Base-by-base conservation (phyloP, 1,284 basidiomycete species). In the Leccinum griseonigrum region DNA sequence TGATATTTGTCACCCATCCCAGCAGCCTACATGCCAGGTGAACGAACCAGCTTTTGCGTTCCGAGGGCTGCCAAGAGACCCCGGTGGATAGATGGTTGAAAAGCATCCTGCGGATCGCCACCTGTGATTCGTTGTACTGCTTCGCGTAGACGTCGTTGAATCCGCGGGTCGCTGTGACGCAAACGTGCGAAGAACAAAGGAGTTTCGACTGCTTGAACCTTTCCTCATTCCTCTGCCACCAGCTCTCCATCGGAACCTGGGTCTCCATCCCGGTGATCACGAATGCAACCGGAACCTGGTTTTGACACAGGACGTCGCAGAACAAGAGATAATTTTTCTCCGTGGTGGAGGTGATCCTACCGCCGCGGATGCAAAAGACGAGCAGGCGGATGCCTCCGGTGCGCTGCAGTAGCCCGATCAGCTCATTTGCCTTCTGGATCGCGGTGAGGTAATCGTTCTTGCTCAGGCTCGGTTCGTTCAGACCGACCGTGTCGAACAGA, bases 291-390 rank as follows among this genome's bases (percentile, higher is more conserved):
- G 72, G 70, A 1, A 71, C 72, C 16, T 62, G 56, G 28, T 59
- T 56, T 52, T 72, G 68, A 13, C 72, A 74, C 3, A 71, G 52
- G 43, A 66, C 62, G n/a, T 72, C 55, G 28, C 57, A 34, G 58
- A 74, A 74, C 28, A 74, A 18, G 9, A 14, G 40, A n/a, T 74
- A 74, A 48, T 72, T 73, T 50, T 34, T 58, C 43, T 69, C 61
- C 32, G 51, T 65, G 36, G 60, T 58, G 1, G 58, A 36, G 3
- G 70, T 70, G 40, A 74, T 66, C 38, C 73, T 64, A 26, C 71
- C 66, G 4, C 65, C 71, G 14, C 66, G 68, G n/a, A 74, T 60
- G 53, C 71, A 71, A 28, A 71, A 72, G 13, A 72, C 8, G 7
- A 74, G 54, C 9, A 72, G 67, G 14, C 63, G 59, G 46, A 74